Evolutionary conservation across 2,329 filamentous ascomycete genomes (phyloP), one percentile per base, ranked within the genome.

Genomic region (Xylariales sp.): DNA sequence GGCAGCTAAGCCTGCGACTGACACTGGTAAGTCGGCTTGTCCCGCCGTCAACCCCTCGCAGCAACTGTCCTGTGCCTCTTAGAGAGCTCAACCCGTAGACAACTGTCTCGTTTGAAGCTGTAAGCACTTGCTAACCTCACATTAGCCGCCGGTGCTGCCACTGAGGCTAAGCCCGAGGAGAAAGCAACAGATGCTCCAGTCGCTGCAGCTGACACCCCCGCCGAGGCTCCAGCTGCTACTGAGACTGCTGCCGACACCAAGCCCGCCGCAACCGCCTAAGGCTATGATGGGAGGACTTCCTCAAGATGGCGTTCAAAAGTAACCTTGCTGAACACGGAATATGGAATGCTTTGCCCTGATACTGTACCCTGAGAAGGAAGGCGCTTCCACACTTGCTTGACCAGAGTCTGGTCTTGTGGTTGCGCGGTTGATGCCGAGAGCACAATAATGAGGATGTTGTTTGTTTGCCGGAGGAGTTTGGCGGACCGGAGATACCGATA

Each of bases 1-100:
- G n/a, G 46, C 48, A 43, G 52, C 23, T 6, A 41, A 64, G 23
- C 77, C 77, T 23, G 73, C 73, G 43, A 43, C 68, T 55, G 72
- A 70, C n/a, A 71, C 74, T 70, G 71, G 75, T 80, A 73, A 75
- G 77, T 73, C 28, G 14, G 39, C 39, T 57, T 39, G 71, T 63
- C 46, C 61, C 59, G 8, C 66, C 58, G 49, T 34, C 8, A 50
- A 49, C 12, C 45, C 28, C 43, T n/a, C 53, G 34, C 58, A 30
- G 54, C 39, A 63, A 34, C 50, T 39, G n/a, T 9, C 12, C 60
- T 52, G 66, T 43, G 43, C 23, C 52, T 41, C 18, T 46, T 64
- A 12, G 18, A 39, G 28, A 28, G 46, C 48, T 65, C 39, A 18
- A 34, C 39, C 39, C 34, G 30, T 14, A 34, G 23, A 58, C n/a